Evolutionary conservation across 2,329 filamentous ascomycete species (phyloP).

Genomic region (Fusarium caatingaense): DNA sequence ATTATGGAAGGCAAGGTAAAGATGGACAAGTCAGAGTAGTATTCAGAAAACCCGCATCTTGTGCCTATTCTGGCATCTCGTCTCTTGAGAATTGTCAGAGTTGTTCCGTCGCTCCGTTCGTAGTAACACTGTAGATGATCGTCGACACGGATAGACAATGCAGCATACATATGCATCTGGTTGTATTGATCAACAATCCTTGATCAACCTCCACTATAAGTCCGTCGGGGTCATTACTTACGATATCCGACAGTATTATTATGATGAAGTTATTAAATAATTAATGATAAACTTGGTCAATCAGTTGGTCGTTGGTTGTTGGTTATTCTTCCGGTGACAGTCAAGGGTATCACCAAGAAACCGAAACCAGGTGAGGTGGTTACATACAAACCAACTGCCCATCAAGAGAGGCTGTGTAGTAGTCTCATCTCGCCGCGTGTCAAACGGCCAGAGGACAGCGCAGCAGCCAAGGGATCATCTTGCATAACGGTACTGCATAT

Average conservation of each 20-base stretch:
- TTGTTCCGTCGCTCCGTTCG: constrained; percentile 6
- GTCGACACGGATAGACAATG: constrained; percentile 13
- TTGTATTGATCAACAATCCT: not conserved
- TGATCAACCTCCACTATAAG: not conserved
- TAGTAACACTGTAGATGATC: constrained; percentile 29
- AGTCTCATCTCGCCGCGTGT: constrained; percentile 17
- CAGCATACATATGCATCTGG: constrained; percentile 2
- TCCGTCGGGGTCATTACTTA: not conserved
- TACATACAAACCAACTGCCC: constrained; percentile 4
- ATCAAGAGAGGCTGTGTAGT: constrained; percentile 27
- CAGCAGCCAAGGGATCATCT: constrained; percentile 22
- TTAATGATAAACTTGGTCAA: not conserved
- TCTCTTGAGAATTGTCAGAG: constrained; percentile 12
- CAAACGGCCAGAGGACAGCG: constrained; percentile 32
- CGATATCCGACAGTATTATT: not conserved
- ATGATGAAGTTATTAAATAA: not conserved
- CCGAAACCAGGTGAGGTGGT: not conserved
- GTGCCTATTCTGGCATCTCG: constrained; percentile 16
- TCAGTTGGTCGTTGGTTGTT: not conserved
- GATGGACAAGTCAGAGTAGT: not conserved
- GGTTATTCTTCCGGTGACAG: not conserved
- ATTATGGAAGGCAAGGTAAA: not conserved
- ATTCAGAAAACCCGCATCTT: constrained; percentile 12
- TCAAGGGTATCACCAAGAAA: constrained; percentile 17
- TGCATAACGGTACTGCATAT: constrained; percentile 24